phyloP scores from a whole-genome alignment of 306 rosid species.

The Abrus precatorius region DNA sequence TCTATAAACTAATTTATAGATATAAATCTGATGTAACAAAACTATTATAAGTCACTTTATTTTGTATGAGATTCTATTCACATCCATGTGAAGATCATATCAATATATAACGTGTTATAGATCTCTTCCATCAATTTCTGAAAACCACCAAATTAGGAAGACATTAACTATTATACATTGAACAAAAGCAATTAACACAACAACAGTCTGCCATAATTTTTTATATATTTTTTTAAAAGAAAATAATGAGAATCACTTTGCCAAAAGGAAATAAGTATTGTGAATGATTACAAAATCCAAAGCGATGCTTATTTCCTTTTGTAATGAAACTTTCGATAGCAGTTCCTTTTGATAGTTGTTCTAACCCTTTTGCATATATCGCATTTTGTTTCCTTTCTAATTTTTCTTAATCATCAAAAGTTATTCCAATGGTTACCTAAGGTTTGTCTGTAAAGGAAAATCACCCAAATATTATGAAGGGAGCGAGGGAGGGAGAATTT shows the following conservation, averaged over 20 bases:
- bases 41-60: too few relatives aligned
- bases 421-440: conserved; percentile 7
- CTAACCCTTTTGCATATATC: background rate
- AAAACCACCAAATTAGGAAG: too few relatives aligned
- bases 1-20: too few relatives aligned
- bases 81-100: too few relatives aligned
- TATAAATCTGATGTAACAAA: too few relatives aligned
- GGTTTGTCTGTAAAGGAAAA: background rate
- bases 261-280: background rate
- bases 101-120: too few relatives aligned
- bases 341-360: background rate
- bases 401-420: conserved; percentile 6
- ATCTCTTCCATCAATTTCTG: too few relatives aligned
- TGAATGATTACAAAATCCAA: conserved; percentile 1
- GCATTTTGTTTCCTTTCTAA: background rate
- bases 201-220: background rate
- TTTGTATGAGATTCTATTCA: too few relatives aligned
- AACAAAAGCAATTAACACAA: background rate
- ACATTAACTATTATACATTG: background rate
- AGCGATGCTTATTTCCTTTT: background rate
- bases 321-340: background rate
- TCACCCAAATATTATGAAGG: background rate
- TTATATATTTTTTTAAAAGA: background rate
- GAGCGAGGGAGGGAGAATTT: background rate
- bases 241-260: conserved; percentile 18